These are phyloP conservation scores for Starmerella stigmatis DNA, from an alignment of 805 yeast species.

Conservation along the genomic window DNA sequence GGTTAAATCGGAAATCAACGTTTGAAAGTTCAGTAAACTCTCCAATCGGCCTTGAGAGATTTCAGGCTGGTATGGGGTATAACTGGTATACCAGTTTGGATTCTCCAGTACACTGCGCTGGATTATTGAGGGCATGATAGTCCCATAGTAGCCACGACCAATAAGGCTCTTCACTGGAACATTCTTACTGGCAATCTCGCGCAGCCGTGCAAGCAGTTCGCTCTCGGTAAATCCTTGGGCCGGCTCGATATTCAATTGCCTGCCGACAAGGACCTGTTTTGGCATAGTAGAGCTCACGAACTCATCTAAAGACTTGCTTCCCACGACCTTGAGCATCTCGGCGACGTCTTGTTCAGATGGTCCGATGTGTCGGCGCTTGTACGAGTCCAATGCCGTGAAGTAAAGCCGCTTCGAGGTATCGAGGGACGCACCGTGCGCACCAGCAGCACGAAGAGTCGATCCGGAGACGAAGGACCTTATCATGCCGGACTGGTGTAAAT, in stretches of 20 bases:
- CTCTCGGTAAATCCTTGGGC: slow-evolving; percentile 67
- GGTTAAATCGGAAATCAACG: slow-evolving; percentile 80
- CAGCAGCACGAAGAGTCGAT: not conserved
- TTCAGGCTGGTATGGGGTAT: slow-evolving; percentile 98
- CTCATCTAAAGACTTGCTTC: slow-evolving; percentile 54
- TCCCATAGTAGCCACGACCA: slow-evolving; percentile 92
- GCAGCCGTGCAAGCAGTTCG: slow-evolving; percentile 61
- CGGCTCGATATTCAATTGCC: slow-evolving; percentile 61
- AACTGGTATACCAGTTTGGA: slow-evolving; percentile 98
- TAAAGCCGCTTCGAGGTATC: not conserved
- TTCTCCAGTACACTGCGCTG: slow-evolving; percentile 84
- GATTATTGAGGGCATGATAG: slow-evolving; percentile 80
- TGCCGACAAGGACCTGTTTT: slow-evolving; percentile 53
- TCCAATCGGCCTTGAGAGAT: slow-evolving; percentile 94
- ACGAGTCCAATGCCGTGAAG: slow-evolving; percentile 45
- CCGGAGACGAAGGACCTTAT: not conserved
- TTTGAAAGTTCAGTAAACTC: slow-evolving; percentile 81
- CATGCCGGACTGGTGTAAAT: not conserved
- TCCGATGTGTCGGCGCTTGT: slow-evolving; percentile 85
- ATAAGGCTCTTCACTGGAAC: slow-evolving; percentile 63
- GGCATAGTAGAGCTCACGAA: slow-evolving; percentile 73
- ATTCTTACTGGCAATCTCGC: slow-evolving; percentile 64
- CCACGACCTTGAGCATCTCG: slow-evolving; percentile 56
- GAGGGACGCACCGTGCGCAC: not conserved
- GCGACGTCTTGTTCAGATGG: slow-evolving; percentile 49